A percentile compares a stretch with the other conserved stretches of the same genome.
phyloP scores from a whole-genome alignment of 2,329 filamentous ascomycete genomes.

The Dichotomopilus funicola region DNA sequence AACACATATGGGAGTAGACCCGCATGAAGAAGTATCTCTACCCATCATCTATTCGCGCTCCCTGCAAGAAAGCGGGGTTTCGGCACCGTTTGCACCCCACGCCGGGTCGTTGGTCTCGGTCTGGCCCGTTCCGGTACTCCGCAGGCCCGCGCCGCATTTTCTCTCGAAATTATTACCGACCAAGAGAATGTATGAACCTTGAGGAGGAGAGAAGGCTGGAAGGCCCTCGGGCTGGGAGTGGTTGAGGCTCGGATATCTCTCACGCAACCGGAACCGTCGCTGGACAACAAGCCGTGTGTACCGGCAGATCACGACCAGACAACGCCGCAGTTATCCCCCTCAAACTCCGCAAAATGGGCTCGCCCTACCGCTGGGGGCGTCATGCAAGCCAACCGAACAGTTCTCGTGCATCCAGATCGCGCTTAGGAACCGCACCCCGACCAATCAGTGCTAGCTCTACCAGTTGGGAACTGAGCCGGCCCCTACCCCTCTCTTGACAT shows the following conservation, averaged over 20 bases:
- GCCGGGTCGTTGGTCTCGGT: conserved; percentile 1
- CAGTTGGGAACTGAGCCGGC: background rate
- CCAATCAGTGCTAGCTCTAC: background rate
- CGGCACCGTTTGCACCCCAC: too few species aligned
- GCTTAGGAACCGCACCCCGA: conserved; percentile 2
- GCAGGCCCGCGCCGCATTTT: background rate
- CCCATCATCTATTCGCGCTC: too few species aligned
- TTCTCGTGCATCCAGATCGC: conserved; percentile 8
- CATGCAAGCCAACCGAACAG: conserved; percentile 4
- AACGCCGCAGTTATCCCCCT: background rate
- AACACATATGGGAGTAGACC: too few species aligned
- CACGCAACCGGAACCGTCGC: too few species aligned
- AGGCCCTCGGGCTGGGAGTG: too few species aligned
- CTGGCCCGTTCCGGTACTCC: conserved; percentile 10
- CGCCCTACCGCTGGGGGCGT: background rate
- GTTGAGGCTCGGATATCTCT: too few species aligned
- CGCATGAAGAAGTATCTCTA: too few species aligned
- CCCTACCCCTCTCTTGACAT: too few species aligned
- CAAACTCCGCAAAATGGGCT: background rate
- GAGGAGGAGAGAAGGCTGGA: background rate
- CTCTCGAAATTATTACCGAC: background rate
- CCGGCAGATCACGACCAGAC: background rate
- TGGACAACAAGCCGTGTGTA: background rate
- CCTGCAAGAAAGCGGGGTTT: too few species aligned
- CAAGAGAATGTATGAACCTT: background rate